These are phyloP conservation scores for Diphasiastrum complanatum DNA, from an alignment of 83 land plant genomes.

Conservation along the genomic window DNA sequence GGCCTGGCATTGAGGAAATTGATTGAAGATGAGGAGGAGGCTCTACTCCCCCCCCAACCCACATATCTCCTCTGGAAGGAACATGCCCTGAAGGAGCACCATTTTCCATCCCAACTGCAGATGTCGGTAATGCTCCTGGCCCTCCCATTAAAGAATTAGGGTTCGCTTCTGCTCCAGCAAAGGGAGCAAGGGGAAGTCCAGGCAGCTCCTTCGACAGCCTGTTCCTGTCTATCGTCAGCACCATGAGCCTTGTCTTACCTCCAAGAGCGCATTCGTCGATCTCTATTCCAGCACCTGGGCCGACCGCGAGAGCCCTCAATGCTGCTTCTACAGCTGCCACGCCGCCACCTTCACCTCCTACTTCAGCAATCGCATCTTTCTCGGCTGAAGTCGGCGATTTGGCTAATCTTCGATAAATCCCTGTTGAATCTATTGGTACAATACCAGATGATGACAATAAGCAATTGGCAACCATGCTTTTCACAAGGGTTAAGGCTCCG, in stretches of 20 bases:
- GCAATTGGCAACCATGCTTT: slow-evolving; percentile 56
- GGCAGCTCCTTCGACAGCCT: slow-evolving; percentile 68
- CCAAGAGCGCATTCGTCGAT: slow-evolving; percentile 60
- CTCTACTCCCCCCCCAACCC: slow-evolving; percentile 45
- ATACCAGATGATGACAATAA: slow-evolving; percentile 58
- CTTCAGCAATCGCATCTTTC: slow-evolving; percentile 50
- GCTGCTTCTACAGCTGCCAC: slow-evolving; percentile 75
- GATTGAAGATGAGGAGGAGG: slow-evolving; percentile 31
- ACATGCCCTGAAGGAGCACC: slow-evolving; percentile 17
- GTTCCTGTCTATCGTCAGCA: slow-evolving; percentile 56
- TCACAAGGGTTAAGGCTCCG: slow-evolving; percentile 30
- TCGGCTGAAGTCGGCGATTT: slow-evolving; percentile 44
- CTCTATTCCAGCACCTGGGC: slow-evolving; percentile 50
- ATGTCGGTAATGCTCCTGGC: slow-evolving; percentile 7
- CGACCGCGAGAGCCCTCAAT: slow-evolving; percentile 58
- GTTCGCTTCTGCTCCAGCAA: background rate
- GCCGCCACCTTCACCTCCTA: slow-evolving; percentile 66
- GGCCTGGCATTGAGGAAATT: background rate
- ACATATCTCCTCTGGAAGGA: slow-evolving; percentile 47
- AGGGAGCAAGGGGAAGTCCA: slow-evolving; percentile 38
- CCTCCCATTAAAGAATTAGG: slow-evolving; percentile 9
- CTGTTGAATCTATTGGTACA: slow-evolving; percentile 57
- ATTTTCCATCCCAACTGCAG: slow-evolving; percentile 26
- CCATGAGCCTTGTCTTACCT: slow-evolving; percentile 69
- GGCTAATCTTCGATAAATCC: slow-evolving; percentile 55